Evolutionary conservation across 2,329 filamentous ascomycete genomes (phyloP).

Genomic region (Zarea fungicola): DNA sequence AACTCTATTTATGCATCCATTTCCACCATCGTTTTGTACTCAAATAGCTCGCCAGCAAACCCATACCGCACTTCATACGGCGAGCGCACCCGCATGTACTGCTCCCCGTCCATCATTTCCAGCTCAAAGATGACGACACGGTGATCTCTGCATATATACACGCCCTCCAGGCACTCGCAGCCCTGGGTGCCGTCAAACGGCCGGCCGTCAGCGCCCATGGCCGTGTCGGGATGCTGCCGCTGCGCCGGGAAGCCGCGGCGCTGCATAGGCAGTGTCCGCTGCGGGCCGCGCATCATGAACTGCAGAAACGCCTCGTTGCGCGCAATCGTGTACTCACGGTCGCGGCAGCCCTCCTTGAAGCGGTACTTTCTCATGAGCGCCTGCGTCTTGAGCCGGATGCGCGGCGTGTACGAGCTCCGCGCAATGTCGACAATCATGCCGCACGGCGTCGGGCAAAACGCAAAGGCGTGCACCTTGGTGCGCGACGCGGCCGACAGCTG

Average conservation of each 20-base stretch:
- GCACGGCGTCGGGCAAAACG: background rate
- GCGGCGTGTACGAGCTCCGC: background rate
- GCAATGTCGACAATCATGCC: background rate
- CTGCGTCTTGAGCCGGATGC: background rate
- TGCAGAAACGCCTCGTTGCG: background rate
- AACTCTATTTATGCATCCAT: too few relatives aligned
- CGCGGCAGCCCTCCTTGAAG: background rate
- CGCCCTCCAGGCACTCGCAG: background rate
- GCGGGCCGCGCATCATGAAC: background rate
- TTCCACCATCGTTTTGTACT: background rate
- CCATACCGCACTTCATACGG: background rate
- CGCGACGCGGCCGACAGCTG: background rate
- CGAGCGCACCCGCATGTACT: background rate
- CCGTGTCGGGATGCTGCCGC: background rate
- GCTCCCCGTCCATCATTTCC: background rate
- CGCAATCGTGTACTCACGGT: background rate
- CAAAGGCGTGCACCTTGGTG: background rate
- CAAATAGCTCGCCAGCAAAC: background rate
- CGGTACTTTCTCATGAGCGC: background rate
- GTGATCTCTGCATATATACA: background rate
- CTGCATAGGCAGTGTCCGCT: background rate
- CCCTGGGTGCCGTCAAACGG: background rate
- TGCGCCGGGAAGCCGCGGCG: background rate
- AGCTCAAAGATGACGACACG: background rate
- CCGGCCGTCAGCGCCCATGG: background rate